Conservation (phyloP, 805 yeast species). For the Yarrowia osloensis region DNA sequence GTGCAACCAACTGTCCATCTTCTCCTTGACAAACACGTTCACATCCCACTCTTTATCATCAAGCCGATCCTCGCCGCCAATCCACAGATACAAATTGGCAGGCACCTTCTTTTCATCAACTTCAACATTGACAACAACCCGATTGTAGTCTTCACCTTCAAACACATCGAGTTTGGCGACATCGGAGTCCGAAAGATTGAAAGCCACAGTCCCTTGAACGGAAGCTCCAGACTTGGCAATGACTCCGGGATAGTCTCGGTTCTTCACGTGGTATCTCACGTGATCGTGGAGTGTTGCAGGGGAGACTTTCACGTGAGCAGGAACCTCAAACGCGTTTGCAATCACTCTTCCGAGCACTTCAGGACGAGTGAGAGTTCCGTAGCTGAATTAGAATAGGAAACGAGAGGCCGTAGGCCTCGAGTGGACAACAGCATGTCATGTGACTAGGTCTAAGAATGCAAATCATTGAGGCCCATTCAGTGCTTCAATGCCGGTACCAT, state of each 20-base stretch:
- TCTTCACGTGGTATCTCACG: not conserved
- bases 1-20: slow-evolving; percentile 15
- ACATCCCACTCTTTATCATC: slow-evolving; percentile 18
- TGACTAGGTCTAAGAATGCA: too few relatives aligned
- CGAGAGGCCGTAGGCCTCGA: too few relatives aligned
- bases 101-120: not conserved
- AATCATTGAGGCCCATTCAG: too few relatives aligned
- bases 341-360: slow-evolving; percentile 25
- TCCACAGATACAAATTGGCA: slow-evolving; percentile 16
- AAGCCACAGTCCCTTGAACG: slow-evolving; percentile 7
- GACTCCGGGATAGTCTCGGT: slow-evolving; percentile 15
- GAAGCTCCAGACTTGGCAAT: not conserved
- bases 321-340: slow-evolving; percentile 15
- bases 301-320: not conserved
- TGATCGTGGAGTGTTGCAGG: not conserved
- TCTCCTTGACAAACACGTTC: slow-evolving; percentile 4
- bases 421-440: not conserved
- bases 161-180: slow-evolving; percentile 1
- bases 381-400: not conserved
- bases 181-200: slow-evolving; percentile 11
- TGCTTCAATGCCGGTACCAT: too few relatives aligned
- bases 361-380: slow-evolving; percentile 20
- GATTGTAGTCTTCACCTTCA: slow-evolving; percentile 16
- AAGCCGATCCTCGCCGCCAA: slow-evolving; percentile 10
- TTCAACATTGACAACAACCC: not conserved